Base-by-base conservation (phyloP, 2,329 filamentous ascomycete genomes). In the Talaromyces sp. region DNA sequence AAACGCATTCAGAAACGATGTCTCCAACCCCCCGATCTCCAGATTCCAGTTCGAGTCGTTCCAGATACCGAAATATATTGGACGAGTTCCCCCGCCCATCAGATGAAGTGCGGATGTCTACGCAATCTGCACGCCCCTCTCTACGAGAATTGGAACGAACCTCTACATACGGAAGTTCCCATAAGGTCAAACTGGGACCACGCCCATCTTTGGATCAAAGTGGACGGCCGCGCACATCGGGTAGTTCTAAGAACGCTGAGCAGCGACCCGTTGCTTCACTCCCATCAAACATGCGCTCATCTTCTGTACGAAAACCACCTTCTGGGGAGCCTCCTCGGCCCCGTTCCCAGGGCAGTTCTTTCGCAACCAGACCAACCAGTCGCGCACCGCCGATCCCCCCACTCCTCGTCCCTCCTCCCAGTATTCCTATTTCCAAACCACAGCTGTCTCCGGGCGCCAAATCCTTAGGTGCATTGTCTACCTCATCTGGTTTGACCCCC, bases 121-220 rank as follows among this genome's bases (percentile, higher is more conserved):
- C 70, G 17, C 74, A 77, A 49, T 76, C 75, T 13, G 67, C 68
- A 32, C 70, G 78, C 20, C 76, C 77, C 16, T 76, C 77, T 0
- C 62, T 75, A 27, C 70, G 68, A 20, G 77, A 80, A 45, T 66
- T 79, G 30, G 76, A 76, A 49, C 71, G 69, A 20, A 68, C 69
- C 13, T 70, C 67, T 41, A 65, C 70, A 39, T 69, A 68, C 19
- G 35, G 30, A 17, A 33, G 13, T 49, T 69, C 65, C 55, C 78
- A 78, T 48, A 97, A 95, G 70, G 86, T 96, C 51, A 97, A 95
- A 73, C 83, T 96, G 39, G 94, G 87, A 1, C 93, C 94, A 9
- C 84, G 93, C 41, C 91, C 91, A 22, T 93, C 91, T 56, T 77
- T 82, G 36, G 74, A 78, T 59, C 80, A 84, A 52, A 80, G 82